These are phyloP conservation scores for Xylaria sp. DNA, from an alignment of 2,329 filamentous ascomycete genomes.

Conservation along the genomic window DNA sequence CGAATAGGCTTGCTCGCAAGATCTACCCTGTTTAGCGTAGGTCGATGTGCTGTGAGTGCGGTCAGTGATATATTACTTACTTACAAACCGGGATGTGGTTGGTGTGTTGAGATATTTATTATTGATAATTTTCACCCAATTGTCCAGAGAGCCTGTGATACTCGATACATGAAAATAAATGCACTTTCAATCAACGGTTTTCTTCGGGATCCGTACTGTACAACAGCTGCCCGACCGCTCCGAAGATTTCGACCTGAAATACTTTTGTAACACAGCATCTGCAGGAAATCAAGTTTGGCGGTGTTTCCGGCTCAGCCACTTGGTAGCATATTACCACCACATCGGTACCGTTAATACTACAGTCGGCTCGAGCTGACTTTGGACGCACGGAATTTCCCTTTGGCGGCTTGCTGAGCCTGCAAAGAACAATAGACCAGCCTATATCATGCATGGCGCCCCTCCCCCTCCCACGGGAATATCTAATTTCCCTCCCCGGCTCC, in stretches of 20 bases:
- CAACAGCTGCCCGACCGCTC: not conserved
- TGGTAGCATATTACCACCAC: not conserved
- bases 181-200: not conserved
- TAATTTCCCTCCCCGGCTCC: not conserved
- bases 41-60: too few relatives aligned
- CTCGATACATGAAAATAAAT: not conserved
- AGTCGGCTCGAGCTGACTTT: not conserved
- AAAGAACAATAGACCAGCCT: slow-evolving; percentile 18
- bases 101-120: too few relatives aligned
- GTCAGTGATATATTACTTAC: too few relatives aligned
- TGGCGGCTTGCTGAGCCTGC: slow-evolving; percentile 11
- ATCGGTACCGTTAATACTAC: not conserved
- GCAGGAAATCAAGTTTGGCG: not conserved
- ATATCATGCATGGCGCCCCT: slow-evolving; percentile 18
- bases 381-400: not conserved
- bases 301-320: not conserved
- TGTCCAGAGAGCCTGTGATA: not conserved
- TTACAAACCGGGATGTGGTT: too few relatives aligned
- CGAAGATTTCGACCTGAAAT: not conserved
- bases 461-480: not conserved
- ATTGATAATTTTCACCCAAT: not conserved
- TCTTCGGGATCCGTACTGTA: not conserved
- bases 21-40: not conserved
- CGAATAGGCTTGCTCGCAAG: not conserved
- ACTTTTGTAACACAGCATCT: not conserved